Base-by-base conservation (phyloP, 2,329 filamentous ascomycete genomes). In the Torrubiellomyces zombiae region DNA sequence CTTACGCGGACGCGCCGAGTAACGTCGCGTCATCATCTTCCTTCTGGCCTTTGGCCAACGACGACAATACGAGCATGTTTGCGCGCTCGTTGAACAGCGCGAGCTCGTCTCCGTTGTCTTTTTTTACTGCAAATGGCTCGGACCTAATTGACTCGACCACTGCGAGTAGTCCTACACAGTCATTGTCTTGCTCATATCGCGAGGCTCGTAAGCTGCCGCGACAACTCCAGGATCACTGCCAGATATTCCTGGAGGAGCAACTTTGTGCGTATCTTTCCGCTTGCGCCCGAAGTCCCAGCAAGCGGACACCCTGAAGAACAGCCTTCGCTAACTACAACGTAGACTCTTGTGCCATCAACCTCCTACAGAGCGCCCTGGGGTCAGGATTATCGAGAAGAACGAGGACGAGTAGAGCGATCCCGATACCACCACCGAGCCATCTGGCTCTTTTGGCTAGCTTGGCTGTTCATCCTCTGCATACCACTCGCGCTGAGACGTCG, bases 371-470 rank as follows among this genome's bases (percentile, higher is more conserved):
- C 38, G 54, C 74, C n/a, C 53, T 76, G n/a, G 58, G 54, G 3
- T 58, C 69, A 9, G 66, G 69, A 28, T 40, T 44, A 40, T 48
- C 50, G 6, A 42, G 39, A 33, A 34, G 36, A 20, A 30, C 31
- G 4, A 28, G 33, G 4, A 29, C 27, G 22, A 23, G 32, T 8
- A 52, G 50, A 16, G 56, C 68, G 1, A 65, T 67, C 8, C 66
- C 65, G 29, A 51, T 82, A 11, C 79, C 86, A 1, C 68, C 77
- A 3, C 62, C 76, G 0, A 66, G 69, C 28, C 74, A 86, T 35
- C 58, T 95, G 14, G 74, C 79, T 6, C 58, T 94, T 7, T 63
- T 83, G n/a, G 70, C 64, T 21, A 89, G 81, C 2, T 58, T 94
- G n/a, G 51, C 75, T n/a, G 66, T 89, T 9, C 82, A 93, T 40